Evolutionary conservation across 73 alveolate genomes (phyloP).

Genomic region (Effrenium voratum): DNA sequence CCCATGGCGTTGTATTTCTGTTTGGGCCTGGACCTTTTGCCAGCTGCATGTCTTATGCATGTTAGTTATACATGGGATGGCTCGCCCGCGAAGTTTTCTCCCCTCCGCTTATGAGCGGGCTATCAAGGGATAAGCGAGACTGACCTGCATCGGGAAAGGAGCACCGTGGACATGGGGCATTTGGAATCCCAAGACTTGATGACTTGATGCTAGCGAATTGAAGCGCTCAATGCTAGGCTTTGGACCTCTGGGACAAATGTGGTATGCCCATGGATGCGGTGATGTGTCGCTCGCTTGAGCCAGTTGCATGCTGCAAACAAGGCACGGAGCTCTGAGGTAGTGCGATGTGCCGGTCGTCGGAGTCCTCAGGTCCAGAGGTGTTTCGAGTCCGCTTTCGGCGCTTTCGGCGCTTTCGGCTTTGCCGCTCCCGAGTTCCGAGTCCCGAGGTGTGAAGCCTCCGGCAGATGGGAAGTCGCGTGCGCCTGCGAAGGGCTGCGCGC

Average conservation of each 20-base stretch:
- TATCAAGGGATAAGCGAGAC: slow-evolving; percentile 25
- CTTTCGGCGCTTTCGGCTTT: neutral
- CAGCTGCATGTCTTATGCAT: slow-evolving; percentile 37
- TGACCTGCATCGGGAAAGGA: neutral
- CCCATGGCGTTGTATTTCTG: neutral
- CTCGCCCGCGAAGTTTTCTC: slow-evolving; percentile 39
- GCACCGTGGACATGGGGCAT: too few relatives aligned
- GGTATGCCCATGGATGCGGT: slow-evolving; percentile 10
- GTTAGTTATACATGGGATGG: slow-evolving; percentile 57
- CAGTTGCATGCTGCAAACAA: neutral
- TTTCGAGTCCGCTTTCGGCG: neutral
- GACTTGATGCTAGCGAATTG: too few relatives aligned
- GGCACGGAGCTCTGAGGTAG: neutral
- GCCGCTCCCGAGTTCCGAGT: neutral
- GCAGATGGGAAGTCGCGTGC: slow-evolving; percentile 1
- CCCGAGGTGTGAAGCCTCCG: slow-evolving; percentile 6
- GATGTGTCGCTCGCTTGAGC: neutral
- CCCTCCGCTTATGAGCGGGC: slow-evolving; percentile 11
- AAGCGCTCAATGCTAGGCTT: neutral
- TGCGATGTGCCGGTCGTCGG: slow-evolving; percentile 23
- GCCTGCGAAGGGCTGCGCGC: neutral
- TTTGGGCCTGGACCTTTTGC: neutral
- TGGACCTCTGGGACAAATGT: neutral
- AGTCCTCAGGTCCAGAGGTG: neutral
- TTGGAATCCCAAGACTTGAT: too few relatives aligned